phyloP scores from a whole-genome alignment of 495 filamentous ascomycete genomes.

The Aspergillus coremiiformis region DNA sequence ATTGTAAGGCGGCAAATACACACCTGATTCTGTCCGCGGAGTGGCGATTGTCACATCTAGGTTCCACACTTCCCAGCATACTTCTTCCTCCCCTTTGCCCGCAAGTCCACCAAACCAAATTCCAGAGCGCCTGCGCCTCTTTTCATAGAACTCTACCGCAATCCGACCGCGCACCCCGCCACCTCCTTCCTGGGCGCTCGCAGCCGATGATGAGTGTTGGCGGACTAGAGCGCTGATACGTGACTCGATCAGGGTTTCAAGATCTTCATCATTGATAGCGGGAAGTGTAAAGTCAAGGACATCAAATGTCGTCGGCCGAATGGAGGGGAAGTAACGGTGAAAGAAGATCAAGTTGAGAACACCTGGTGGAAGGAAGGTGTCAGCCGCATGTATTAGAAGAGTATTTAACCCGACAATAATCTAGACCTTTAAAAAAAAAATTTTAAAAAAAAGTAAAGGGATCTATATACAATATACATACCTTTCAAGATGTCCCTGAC shows the following conservation, averaged over 20 bases:
- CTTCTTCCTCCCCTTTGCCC: conserved; percentile 74
- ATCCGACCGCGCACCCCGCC: conserved; percentile 63
- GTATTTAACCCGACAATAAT: background rate
- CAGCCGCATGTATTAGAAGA: background rate
- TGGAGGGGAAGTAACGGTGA: conserved; percentile 88
- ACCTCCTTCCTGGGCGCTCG: conserved; percentile 42
- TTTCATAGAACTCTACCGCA: conserved; percentile 91
- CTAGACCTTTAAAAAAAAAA: background rate
- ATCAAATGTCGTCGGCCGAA: conserved; percentile 78
- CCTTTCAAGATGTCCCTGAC: conserved; percentile 92
- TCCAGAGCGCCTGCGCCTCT: conserved; percentile 65
- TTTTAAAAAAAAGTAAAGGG: background rate
- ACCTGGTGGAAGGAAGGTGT: conserved; percentile 41
- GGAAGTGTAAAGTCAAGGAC: conserved; percentile 88
- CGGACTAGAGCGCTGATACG: conserved; percentile 70
- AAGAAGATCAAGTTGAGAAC: conserved; percentile 98
- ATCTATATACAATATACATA: conserved; percentile 25
- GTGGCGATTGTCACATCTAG: conserved; percentile 86
- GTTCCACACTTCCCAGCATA: conserved; percentile 95
- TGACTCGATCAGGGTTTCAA: conserved; percentile 89
- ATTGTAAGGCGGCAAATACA: conserved; percentile 6
- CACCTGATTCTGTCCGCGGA: conserved; percentile 82
- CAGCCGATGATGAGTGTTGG: conserved; percentile 40
- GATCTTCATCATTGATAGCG: conserved; percentile 75
- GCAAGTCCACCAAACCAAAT: conserved; percentile 57